Evolutionary conservation across 1,139 yeast genomes (phyloP).

Genomic region (Pichia sp.): DNA sequence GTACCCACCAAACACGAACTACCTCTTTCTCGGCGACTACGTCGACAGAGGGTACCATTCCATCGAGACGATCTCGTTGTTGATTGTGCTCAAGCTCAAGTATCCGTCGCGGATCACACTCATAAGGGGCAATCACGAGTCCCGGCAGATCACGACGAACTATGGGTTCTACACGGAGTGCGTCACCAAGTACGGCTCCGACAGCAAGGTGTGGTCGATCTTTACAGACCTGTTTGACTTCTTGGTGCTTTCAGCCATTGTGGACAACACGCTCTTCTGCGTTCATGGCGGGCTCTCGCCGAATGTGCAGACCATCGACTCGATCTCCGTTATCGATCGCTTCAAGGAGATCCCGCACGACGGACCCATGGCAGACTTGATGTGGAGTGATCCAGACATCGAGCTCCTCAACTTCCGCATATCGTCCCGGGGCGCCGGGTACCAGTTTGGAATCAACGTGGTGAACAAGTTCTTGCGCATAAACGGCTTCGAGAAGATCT

Average conservation of each 20-base stretch:
- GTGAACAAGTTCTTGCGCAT: slow-evolving; percentile 80
- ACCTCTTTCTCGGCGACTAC: slow-evolving; percentile 88
- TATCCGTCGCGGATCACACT: slow-evolving; percentile 79
- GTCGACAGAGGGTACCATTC: slow-evolving; percentile 87
- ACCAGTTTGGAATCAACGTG: slow-evolving; percentile 88
- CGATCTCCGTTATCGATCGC: slow-evolving; percentile 82
- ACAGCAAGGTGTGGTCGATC: slow-evolving; percentile 74
- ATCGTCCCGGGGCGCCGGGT: slow-evolving; percentile 96
- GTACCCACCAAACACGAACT: slow-evolving; percentile 87
- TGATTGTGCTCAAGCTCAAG: slow-evolving; percentile 79
- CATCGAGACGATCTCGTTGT: slow-evolving; percentile 82
- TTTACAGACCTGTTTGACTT: slow-evolving; percentile 93
- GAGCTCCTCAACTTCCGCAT: slow-evolving; percentile 78
- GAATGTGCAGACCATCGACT: slow-evolving; percentile 89
- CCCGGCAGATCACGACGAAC: slow-evolving; percentile 92
- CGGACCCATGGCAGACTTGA: slow-evolving; percentile 98
- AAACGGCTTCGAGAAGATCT: slow-evolving; percentile 74
- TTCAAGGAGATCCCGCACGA: slow-evolving; percentile 96
- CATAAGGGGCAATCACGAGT: slow-evolving; percentile 93
- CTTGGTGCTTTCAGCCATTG: slow-evolving; percentile 85
- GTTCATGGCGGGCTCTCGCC: slow-evolving; percentile 97
- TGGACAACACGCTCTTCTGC: slow-evolving; percentile 87
- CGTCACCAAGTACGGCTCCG: slow-evolving; percentile 76
- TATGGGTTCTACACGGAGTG: slow-evolving; percentile 97
- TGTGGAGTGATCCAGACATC: slow-evolving; percentile 98